Conservation (phyloP, 2,329 filamentous ascomycete genomes). For the Bipolaris victoriae region DNA sequence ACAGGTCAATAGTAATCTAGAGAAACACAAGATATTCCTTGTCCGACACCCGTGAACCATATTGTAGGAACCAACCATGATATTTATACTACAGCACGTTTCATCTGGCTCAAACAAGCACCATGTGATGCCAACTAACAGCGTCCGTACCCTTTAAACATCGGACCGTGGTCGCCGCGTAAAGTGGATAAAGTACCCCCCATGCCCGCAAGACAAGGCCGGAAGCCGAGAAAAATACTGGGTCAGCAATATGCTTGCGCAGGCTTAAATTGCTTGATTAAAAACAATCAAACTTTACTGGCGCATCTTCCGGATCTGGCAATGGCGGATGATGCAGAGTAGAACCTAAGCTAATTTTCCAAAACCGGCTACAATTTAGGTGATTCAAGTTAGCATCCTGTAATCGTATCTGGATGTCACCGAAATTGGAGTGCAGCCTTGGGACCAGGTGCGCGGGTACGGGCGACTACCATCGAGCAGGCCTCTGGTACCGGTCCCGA, state of each 20-base stretch:
- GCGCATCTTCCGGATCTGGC: neutral
- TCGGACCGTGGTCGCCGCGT: conserved; percentile 40
- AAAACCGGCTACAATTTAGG: conserved; percentile 3
- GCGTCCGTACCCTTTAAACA: conserved; percentile 23
- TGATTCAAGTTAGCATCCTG: neutral
- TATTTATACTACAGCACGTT: neutral
- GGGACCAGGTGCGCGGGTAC: neutral
- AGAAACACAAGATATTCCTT: neutral
- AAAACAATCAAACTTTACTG: conserved; percentile 4
- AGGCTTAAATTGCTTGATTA: conserved; percentile 16
- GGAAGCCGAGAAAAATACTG: conserved; percentile 9
- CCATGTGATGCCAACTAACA: conserved; percentile 30
- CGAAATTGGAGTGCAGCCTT: neutral
- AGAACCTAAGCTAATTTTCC: conserved; percentile 1
- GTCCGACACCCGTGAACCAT: neutral
- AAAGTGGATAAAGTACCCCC: conserved; percentile 27
- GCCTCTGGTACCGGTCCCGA: neutral
- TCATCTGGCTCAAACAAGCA: conserved; percentile 10
- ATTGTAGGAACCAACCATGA: neutral
- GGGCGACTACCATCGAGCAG: neutral
- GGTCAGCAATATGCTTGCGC: conserved; percentile 17
- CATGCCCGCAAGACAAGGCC: conserved; percentile 13
- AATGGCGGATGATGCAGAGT: conserved; percentile 2
- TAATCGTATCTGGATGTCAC: neutral
- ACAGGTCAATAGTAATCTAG: neutral